Evolutionary conservation across 1,139 yeast species (phyloP).

Genomic region (Candida mesenterica): DNA sequence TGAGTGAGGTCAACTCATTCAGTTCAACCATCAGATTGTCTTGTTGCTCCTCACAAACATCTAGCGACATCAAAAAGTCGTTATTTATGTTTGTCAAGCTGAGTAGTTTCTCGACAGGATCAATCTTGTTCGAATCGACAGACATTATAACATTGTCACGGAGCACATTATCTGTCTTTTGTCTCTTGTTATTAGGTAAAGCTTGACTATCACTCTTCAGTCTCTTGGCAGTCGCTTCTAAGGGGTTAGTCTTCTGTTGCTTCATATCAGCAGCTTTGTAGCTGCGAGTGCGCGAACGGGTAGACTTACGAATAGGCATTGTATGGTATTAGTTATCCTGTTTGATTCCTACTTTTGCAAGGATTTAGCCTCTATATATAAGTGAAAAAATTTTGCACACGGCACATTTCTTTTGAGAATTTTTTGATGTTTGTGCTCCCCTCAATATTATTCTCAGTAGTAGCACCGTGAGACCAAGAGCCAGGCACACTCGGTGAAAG

Average conservation of each 20-base stretch:
- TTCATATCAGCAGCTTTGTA: background rate
- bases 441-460: too few relatives aligned
- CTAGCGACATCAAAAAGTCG: conserved; percentile 26
- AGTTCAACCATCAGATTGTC: conserved; percentile 8
- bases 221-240: conserved; percentile 10
- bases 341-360: too few relatives aligned
- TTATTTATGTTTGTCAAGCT: conserved; percentile 35
- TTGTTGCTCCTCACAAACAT: conserved; percentile 9
- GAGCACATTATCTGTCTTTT: too few relatives aligned
- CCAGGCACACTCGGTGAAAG: too few relatives aligned
- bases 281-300: conserved; percentile 18
- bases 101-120: conserved; percentile 45
- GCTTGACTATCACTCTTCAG: background rate
- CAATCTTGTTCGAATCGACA: conserved; percentile 33
- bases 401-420: too few relatives aligned
- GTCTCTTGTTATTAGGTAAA: conserved; percentile 14
- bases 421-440: too few relatives aligned
- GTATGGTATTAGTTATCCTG: background rate
- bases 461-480: too few relatives aligned
- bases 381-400: too few relatives aligned
- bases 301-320: conserved; percentile 36
- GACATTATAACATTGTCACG: conserved; percentile 8
- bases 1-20: conserved; percentile 23
- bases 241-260: background rate
- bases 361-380: too few relatives aligned